A percentile compares a stretch with the other conserved stretches of the same genome.
phyloP scores from a whole-genome alignment of 1,284 basidiomycete genomes.

The Entoloma clypeatum region DNA sequence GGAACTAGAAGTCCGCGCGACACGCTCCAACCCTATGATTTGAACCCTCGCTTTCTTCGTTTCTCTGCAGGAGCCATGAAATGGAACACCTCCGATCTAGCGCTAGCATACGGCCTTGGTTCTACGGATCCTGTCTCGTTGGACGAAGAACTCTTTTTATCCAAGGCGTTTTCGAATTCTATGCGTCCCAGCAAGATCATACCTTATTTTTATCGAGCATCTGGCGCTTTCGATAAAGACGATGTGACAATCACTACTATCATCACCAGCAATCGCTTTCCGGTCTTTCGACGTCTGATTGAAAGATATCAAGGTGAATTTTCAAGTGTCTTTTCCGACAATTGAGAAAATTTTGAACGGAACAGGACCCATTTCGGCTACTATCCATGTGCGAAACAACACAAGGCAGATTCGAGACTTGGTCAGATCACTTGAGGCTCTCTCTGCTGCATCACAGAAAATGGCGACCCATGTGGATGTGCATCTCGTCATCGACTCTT shows the following conservation, averaged over 20 bases:
- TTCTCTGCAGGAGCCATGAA: constrained; percentile 18
- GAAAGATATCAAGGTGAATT: constrained; percentile 64
- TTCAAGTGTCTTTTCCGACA: background rate
- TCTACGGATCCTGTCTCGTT: constrained; percentile 29
- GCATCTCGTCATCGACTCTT: constrained; percentile 81
- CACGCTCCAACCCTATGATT: constrained; percentile 14
- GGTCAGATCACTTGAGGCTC: constrained; percentile 55
- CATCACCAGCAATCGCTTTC: constrained; percentile 75
- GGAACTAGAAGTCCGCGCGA: constrained; percentile 5
- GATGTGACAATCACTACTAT: constrained; percentile 84
- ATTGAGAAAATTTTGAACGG: background rate
- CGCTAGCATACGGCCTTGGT: constrained; percentile 24
- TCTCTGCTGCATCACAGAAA: constrained; percentile 60
- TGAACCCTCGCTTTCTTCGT: constrained; percentile 9
- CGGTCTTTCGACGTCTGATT: constrained; percentile 65
- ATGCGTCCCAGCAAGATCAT: constrained; percentile 71
- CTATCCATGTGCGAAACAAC: constrained; percentile 62
- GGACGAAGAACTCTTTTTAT: constrained; percentile 47
- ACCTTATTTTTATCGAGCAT: constrained; percentile 75
- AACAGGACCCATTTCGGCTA: constrained; percentile 79
- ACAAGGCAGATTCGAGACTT: constrained; percentile 40
- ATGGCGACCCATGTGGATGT: constrained; percentile 77
- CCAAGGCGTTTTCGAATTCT: constrained; percentile 63
- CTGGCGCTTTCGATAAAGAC: constrained; percentile 43
- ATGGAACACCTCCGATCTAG: constrained; percentile 27